These are phyloP conservation scores for Candida glucosophila DNA, from an alignment of 1,139 yeast genomes.

Conservation along the genomic window DNA sequence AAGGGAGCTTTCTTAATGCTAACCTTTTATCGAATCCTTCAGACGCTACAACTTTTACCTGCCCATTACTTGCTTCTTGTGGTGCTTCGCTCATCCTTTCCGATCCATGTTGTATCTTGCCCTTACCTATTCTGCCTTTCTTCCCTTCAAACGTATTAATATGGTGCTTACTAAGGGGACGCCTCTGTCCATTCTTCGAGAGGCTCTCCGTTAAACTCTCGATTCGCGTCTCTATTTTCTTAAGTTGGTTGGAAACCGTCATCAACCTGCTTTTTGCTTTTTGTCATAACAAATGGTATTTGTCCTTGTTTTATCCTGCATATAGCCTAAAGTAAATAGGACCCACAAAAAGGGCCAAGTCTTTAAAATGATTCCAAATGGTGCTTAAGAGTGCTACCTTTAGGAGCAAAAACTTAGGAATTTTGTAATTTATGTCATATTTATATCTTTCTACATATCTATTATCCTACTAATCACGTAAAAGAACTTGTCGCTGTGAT, in stretches of 20 bases:
- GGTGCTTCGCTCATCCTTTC: not conserved
- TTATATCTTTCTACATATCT: no score
- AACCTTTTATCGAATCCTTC: conserved; percentile 1
- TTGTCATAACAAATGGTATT: no score
- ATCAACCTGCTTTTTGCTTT: conserved; percentile 4
- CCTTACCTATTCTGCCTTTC: conserved; percentile 3
- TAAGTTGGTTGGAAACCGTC: conserved; percentile 5
- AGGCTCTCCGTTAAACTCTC: conserved; percentile 7
- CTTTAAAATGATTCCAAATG: not conserved
- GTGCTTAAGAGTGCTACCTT: not conserved
- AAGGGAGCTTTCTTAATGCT: conserved; percentile 1
- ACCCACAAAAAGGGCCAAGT: no score
- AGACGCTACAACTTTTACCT: not conserved
- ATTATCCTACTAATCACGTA: no score
- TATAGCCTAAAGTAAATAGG: no score
- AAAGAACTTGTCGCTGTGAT: no score
- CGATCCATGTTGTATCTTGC: not conserved
- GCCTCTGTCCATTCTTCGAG: conserved; percentile 6
- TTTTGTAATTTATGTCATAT: no score
- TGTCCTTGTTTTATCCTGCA: no score
- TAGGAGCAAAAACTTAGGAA: no score
- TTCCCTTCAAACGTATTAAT: conserved; percentile 12
- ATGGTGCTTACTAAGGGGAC: conserved; percentile 12
- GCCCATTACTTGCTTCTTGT: not conserved
- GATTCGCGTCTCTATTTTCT: conserved; percentile 6